These are phyloP conservation scores for Coniella vitis DNA, from an alignment of 2,329 filamentous ascomycete genomes.

Conservation along the genomic window DNA sequence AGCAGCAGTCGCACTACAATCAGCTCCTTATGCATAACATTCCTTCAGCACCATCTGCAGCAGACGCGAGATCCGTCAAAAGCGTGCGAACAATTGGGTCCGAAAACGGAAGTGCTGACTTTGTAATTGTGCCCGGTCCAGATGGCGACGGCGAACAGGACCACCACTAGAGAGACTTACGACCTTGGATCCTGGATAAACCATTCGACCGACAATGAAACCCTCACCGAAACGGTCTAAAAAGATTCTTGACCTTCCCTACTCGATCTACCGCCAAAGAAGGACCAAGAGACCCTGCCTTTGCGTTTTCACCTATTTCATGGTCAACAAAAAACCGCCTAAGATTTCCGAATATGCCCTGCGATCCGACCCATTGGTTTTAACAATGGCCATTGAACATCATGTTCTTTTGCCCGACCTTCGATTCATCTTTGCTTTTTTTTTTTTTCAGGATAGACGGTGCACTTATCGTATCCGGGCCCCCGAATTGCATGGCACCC, in stretches of 20 bases:
- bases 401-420: background rate
- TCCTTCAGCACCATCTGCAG: constrained; percentile 7
- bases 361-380: too few relatives aligned
- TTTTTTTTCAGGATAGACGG: background rate
- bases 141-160: constrained; percentile 37
- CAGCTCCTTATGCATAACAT: constrained; percentile 19
- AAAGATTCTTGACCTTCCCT: too few relatives aligned
- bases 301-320: too few relatives aligned
- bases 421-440: background rate
- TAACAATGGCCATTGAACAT: background rate
- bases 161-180: constrained; percentile 19
- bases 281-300: too few relatives aligned
- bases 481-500: too few relatives aligned
- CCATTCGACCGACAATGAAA: background rate
- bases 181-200: background rate
- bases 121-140: constrained; percentile 32
- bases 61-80: constrained; percentile 15
- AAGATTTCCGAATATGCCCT: too few relatives aligned
- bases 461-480: background rate
- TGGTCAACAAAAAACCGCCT: background rate
- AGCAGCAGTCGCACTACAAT: constrained; percentile 16
- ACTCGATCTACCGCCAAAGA: too few relatives aligned
- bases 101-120: constrained; percentile 35
- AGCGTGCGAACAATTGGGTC: constrained; percentile 20
- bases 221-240: too few relatives aligned